Evolutionary conservation across 495 filamentous ascomycete genomes (phyloP), one percentile per base, ranked within the genome.

Genomic region (Trichoderma parareesei): DNA sequence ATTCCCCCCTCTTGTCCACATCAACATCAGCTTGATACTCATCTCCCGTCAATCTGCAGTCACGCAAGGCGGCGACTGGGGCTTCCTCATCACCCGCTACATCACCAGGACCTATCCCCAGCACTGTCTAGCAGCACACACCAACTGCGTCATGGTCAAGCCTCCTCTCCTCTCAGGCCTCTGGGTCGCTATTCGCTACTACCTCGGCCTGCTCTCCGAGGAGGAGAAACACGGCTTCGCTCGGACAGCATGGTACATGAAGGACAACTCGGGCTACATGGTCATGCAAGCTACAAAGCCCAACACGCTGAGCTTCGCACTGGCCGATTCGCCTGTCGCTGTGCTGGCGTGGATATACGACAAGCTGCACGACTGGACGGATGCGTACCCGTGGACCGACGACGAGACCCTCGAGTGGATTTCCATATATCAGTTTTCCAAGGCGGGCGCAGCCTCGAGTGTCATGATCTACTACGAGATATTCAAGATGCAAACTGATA

Each of bases 61-160:
- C 7, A 85, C 83, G 1, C 88, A 90, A 75, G 87, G 84, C 49
- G 87, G 88, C 60, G 88, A 90, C 69, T 87, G 86, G 84, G 89
- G 88, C 40, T 85, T 75, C 64, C 76, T 79, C 66, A 84, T 90
- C 60, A 84, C 84, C 42, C 82, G 88, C 43, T 67, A 76, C 16
- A 76, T 91, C 9, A 84, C 79, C 4, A 67, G 77, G 38, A 69
- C 84, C 7, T 86, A 87, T 67, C 86, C 87, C 0, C 61, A 77
- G 20, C 70, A 81, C 69, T 84, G 82, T 71, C 75, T 81, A 38
- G 88, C 86, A 27, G 79, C 77, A n/a, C 89, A 91, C 68, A 72
- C 88, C 62, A 91, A 89, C 72, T 82, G 84, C 76, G 72, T 84
- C 46, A 5, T 27, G 63, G 68, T 8, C 65, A 70, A 61, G 27